Percentiles rank a stretch among this genome's conserved stretches.
phyloP scores from a whole-genome alignment of 192 early-diverging fungal species.

The Coemansia sp. region DNA sequence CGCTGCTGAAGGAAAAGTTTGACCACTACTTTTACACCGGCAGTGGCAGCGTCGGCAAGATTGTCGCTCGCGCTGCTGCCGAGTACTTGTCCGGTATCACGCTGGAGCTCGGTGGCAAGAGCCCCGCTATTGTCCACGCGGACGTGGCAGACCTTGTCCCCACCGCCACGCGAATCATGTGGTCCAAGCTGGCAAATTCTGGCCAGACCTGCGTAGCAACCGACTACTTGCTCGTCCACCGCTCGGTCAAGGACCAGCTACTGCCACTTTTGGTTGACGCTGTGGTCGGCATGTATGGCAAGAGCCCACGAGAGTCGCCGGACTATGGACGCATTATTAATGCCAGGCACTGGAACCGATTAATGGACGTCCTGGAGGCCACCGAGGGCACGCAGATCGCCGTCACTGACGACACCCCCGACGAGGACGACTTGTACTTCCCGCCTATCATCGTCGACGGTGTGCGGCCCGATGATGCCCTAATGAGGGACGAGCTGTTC shows the following conservation, averaged over 20 bases:
- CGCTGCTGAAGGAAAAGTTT: conserved; percentile 71
- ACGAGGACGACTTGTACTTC: conserved; percentile 66
- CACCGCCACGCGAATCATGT: conserved; percentile 70
- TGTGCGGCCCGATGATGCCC: conserved; percentile 56
- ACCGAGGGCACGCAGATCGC: conserved; percentile 54
- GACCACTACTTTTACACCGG: conserved; percentile 97
- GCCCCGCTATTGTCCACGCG: conserved; percentile 64
- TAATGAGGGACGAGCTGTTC: conserved; percentile 89
- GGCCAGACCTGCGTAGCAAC: conserved; percentile 91
- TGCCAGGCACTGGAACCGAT: conserved; percentile 64
- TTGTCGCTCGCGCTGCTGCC: conserved; percentile 80
- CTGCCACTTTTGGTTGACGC: conserved; percentile 55
- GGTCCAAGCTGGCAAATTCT: conserved; percentile 80
- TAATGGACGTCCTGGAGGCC: conserved; percentile 54
- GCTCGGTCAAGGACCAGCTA: conserved; percentile 58
- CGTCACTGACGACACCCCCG: conserved; percentile 55
- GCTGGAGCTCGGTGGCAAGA: conserved; percentile 94
- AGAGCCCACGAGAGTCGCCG: conserved; percentile 45
- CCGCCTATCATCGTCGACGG: conserved; percentile 79
- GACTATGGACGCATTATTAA: conserved; percentile 74
- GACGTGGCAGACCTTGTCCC: conserved; percentile 61
- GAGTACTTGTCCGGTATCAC: conserved; percentile 84
- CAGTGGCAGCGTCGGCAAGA: conserved; percentile 70
- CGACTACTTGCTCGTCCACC: conserved; percentile 77
- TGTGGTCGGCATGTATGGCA: conserved; percentile 49